These are phyloP conservation scores for Sphagnum magellanicum DNA, from an alignment of 228 moss, liverwort and hornwort species.

Conservation along the genomic window DNA sequence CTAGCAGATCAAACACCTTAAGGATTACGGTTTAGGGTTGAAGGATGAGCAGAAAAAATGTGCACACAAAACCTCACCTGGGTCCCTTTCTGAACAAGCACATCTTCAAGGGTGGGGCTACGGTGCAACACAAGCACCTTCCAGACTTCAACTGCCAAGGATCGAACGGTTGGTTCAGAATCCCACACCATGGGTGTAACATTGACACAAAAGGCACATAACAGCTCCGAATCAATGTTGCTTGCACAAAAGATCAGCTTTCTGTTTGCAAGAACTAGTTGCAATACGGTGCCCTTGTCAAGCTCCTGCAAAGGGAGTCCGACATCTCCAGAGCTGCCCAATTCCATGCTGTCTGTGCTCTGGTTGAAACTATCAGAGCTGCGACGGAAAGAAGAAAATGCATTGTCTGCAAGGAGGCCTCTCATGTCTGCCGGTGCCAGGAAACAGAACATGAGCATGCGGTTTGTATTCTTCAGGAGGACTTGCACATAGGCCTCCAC, in stretches of 20 bases:
- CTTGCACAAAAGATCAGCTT: conserved; percentile 79
- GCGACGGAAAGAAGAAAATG: conserved; percentile 29
- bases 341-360: conserved; percentile 8
- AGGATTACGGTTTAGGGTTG: too few relatives aligned
- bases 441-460: conserved; percentile 93
- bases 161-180: conserved; percentile 41
- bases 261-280: conserved; percentile 73
- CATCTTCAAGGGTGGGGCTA: conserved; percentile 69
- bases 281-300: conserved; percentile 65
- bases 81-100: conserved; percentile 65
- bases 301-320: conserved; percentile 48
- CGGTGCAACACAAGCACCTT: conserved; percentile 71
- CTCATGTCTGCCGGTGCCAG: conserved; percentile 39
- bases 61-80: conserved; percentile 32
- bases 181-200: conserved; percentile 69
- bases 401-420: conserved; percentile 25
- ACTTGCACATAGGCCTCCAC: conserved; percentile 89
- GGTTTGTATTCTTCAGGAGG: conserved; percentile 82
- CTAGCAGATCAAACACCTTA: too few relatives aligned
- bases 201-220: conserved; percentile 64
- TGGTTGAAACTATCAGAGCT: conserved; percentile 26
- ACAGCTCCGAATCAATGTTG: conserved; percentile 78
- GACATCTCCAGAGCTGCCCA: conserved; percentile 31
- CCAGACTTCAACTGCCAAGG: conserved; percentile 73
- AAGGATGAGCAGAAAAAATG: too few relatives aligned